phyloP scores from a whole-genome alignment of 176 grass and related monocot genomes.

The Urochloa ruziziensis region DNA sequence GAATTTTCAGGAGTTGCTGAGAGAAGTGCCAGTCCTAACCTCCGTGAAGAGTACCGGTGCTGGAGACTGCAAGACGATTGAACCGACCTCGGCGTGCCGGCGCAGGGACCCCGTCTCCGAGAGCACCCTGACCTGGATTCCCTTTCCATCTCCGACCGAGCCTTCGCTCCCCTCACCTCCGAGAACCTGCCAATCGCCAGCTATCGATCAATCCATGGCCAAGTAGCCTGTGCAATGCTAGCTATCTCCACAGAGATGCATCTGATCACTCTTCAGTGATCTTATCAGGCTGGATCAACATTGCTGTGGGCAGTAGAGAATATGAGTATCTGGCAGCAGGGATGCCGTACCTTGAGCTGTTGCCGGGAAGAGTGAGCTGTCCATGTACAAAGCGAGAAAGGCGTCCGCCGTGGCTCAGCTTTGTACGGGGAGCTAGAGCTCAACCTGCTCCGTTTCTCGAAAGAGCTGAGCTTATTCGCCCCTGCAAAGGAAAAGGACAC shows the following conservation, averaged over 20 bases:
- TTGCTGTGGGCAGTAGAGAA: neutral
- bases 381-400: conserved; percentile 26
- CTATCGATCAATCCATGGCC: neutral
- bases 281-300: neutral
- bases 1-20: neutral
- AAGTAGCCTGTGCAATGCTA: neutral
- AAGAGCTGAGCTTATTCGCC: neutral
- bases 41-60: conserved; percentile 28
- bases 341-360: conserved; percentile 30
- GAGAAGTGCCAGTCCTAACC: conserved; percentile 11
- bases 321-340: conserved; percentile 23
- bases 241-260: neutral
- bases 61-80: conserved; percentile 29
- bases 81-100: conserved; percentile 36
- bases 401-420: neutral
- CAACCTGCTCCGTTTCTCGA: neutral
- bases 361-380: conserved; percentile 12
- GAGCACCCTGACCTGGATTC: conserved; percentile 33
- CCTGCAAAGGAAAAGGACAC: neutral
- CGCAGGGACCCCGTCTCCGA: conserved; percentile 50
- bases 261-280: neutral
- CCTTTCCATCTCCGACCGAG: conserved; percentile 35
- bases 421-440: neutral
- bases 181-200: conserved; percentile 24
- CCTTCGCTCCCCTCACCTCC: neutral